Percentiles rank a stretch among this genome's conserved stretches.
These are phyloP conservation scores for Mercurialis annua DNA, from an alignment of 345 rosid genomes.

Conservation along the genomic window DNA sequence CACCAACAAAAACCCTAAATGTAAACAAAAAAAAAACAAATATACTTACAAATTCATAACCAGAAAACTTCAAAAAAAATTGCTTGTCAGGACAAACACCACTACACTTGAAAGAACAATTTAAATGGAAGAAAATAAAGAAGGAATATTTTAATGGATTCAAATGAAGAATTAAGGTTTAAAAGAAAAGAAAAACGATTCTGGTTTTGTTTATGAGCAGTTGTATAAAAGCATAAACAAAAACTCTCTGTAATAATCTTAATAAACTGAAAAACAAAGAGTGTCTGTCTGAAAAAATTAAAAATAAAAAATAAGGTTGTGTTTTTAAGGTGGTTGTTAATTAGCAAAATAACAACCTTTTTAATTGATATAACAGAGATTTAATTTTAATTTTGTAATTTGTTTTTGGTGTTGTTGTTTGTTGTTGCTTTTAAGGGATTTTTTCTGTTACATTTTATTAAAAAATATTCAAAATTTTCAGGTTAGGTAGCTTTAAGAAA, in stretches of 20 bases:
- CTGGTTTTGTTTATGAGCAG: not conserved
- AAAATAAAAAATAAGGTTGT: not conserved
- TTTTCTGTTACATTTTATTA: not conserved
- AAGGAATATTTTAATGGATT: too few species aligned
- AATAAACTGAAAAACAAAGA: not conserved
- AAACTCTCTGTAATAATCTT: slow-evolving; percentile 2
- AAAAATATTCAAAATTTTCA: slow-evolving; percentile 17
- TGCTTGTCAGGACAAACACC: not conserved
- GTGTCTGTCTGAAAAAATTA: not conserved
- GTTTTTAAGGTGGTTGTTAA: too few species aligned
- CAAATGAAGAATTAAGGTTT: too few species aligned
- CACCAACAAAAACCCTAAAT: not conserved
- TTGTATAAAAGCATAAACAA: not conserved
- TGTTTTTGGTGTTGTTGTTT: slow-evolving; percentile 9
- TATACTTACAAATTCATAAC: not conserved
- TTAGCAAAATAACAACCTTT: not conserved
- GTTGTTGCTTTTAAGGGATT: slow-evolving; percentile 2
- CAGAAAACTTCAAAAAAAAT: not conserved
- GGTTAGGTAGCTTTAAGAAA: slow-evolving; percentile 14
- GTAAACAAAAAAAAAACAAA: not conserved
- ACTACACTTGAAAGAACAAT: not conserved
- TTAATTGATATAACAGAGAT: not conserved
- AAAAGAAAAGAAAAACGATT: not conserved
- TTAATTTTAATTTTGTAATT: slow-evolving; percentile 4
- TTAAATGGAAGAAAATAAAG: too few species aligned